Conservation (phyloP, 2,329 filamentous ascomycete species). For the Aspergillus luchuensis region DNA sequence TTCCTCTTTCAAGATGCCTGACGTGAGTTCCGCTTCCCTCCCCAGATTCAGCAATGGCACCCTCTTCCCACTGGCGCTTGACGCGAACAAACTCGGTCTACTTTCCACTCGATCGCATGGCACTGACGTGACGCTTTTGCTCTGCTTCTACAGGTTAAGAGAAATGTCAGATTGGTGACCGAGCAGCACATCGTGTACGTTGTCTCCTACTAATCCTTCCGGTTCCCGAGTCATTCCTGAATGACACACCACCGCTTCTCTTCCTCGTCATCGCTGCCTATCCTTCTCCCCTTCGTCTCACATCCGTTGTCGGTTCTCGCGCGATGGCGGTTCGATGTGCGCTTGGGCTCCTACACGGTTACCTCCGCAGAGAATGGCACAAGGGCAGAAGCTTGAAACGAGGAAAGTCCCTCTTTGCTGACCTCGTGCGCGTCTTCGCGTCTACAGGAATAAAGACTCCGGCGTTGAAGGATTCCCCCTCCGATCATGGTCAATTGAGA, state of each 20-base stretch:
- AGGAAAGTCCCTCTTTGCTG: not conserved
- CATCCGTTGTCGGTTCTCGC: slow-evolving; percentile 2
- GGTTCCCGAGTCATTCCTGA: slow-evolving; percentile 7
- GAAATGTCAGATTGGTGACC: slow-evolving; percentile 89
- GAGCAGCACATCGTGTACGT: slow-evolving; percentile 86
- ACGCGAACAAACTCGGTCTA: slow-evolving; percentile 2
- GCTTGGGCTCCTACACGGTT: not conserved
- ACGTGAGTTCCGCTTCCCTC: slow-evolving; percentile 30
- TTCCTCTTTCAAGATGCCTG: slow-evolving; percentile 34
- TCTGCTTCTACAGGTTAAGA: slow-evolving; percentile 62
- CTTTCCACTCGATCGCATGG: slow-evolving; percentile 18
- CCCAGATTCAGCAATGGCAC: not conserved
- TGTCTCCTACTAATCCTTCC: slow-evolving; percentile 12
- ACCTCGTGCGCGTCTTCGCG: slow-evolving; percentile 16
- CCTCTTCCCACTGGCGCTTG: slow-evolving; percentile 8
- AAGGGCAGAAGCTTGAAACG: not conserved
- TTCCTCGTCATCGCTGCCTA: slow-evolving; percentile 8
- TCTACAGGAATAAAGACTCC: slow-evolving; percentile 71
- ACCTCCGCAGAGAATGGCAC: not conserved
- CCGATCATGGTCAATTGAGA: slow-evolving; percentile 85
- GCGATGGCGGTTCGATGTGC: not conserved
- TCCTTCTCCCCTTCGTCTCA: not conserved
- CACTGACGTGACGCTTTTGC: slow-evolving; percentile 21
- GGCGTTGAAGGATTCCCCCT: slow-evolving; percentile 87
- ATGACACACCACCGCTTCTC: slow-evolving; percentile 10